These are phyloP conservation scores for Penicillium sp. DNA, from an alignment of 2,329 filamentous ascomycete species.

Conservation along the genomic window DNA sequence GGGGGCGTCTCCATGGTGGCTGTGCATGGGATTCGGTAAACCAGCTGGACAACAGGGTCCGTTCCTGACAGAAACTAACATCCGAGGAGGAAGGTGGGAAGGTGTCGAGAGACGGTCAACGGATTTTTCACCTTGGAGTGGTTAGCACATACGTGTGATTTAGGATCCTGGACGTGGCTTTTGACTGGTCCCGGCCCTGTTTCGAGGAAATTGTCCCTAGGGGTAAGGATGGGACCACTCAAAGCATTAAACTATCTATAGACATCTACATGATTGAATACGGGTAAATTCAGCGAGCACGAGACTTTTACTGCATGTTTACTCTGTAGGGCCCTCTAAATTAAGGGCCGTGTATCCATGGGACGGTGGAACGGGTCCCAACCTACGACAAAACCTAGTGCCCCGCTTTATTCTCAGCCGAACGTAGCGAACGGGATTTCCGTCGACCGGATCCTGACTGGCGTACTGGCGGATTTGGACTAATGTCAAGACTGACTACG, in stretches of 20 bases:
- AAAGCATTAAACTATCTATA: neutral
- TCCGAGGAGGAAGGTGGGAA: neutral
- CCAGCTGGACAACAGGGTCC: neutral
- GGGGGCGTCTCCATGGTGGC: neutral
- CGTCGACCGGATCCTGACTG: conserved; percentile 13
- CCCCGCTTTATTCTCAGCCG: conserved; percentile 11
- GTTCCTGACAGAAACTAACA: conserved; percentile 10
- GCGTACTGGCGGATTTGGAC: neutral
- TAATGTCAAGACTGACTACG: neutral
- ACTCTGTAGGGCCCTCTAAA: neutral
- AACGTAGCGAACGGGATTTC: conserved; percentile 1
- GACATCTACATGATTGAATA: neutral
- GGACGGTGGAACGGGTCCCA: conserved; percentile 3
- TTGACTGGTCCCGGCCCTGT: neutral
- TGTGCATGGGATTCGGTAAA: conserved; percentile 3
- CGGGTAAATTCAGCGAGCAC: neutral
- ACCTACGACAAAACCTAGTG: neutral
- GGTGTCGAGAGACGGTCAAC: conserved; percentile 15
- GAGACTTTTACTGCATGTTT: neutral
- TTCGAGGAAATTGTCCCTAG: neutral
- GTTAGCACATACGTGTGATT: conserved; percentile 5
- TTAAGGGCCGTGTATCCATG: neutral
- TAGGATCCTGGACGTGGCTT: neutral
- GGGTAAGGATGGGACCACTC: neutral
- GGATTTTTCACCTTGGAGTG: conserved; percentile 1